Conservation (phyloP, 768 basidiomycete species). For the Tricholoma hemisulphureum region DNA sequence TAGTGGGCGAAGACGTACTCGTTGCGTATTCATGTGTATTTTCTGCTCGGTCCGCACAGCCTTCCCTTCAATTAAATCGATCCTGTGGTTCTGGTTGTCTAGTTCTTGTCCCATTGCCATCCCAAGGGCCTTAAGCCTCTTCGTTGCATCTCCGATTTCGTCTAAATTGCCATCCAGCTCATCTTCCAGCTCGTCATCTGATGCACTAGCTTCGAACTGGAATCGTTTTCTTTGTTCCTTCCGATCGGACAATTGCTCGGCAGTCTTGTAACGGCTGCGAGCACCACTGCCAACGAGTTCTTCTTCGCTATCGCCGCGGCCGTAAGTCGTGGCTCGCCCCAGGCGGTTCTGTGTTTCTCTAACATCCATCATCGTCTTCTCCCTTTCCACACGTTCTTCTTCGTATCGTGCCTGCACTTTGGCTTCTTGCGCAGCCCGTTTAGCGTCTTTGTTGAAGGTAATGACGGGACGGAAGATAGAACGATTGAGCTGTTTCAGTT, state of each 20-base stretch:
- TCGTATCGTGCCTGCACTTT: constrained; percentile 84
- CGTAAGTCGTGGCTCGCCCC: constrained; percentile 69
- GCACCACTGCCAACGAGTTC: constrained; percentile 36
- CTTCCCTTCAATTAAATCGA: constrained; percentile 77
- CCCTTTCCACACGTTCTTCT: constrained; percentile 79
- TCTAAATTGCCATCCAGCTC: constrained; percentile 90
- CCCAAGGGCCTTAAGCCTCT: constrained; percentile 75
- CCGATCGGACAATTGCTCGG: constrained; percentile 50
- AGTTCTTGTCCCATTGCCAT: constrained; percentile 86
- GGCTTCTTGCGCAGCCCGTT: constrained; percentile 83
- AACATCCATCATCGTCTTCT: constrained; percentile 83
- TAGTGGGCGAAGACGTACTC: constrained; percentile 44
- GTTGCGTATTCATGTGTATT: constrained; percentile 80
- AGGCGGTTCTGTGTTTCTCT: constrained; percentile 85
- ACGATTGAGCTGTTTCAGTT: constrained; percentile 90
- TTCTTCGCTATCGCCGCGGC: constrained; percentile 47
- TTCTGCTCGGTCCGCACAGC: constrained; percentile 70
- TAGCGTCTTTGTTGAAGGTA: constrained; percentile 89
- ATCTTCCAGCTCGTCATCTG: constrained; percentile 93
- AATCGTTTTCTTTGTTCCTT: constrained; percentile 78
- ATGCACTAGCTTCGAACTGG: constrained; percentile 88
- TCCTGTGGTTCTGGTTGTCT: constrained; percentile 78
- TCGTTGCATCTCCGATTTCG: constrained; percentile 77
- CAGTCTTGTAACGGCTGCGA: constrained; percentile 43
- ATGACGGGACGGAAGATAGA: constrained; percentile 94